These are phyloP conservation scores for Penicillium sumatraense DNA, from an alignment of 2,329 filamentous ascomycete species.

Conservation along the genomic window DNA sequence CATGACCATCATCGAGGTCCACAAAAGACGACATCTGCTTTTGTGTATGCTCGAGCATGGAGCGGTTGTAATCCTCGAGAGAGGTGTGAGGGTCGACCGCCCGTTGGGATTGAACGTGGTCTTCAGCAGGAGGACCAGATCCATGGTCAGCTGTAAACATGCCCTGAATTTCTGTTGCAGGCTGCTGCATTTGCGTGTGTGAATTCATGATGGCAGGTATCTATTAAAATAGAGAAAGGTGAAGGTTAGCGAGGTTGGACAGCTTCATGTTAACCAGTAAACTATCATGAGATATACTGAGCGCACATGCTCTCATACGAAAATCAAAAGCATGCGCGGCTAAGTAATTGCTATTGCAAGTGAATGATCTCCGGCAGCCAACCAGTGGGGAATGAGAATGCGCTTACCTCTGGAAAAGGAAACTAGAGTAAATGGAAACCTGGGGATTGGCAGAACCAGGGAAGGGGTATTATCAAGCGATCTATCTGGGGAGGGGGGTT, in stretches of 20 bases:
- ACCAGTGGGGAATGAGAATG: neutral
- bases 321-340: neutral
- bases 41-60: slow-evolving; percentile 45
- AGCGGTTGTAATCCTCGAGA: slow-evolving; percentile 44
- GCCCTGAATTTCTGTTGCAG: slow-evolving; percentile 16
- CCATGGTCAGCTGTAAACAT: slow-evolving; percentile 27
- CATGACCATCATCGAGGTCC: slow-evolving; percentile 27
- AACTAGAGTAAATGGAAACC: neutral
- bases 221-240: neutral
- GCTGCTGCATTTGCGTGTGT: slow-evolving; percentile 20
- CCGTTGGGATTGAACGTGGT: slow-evolving; percentile 21
- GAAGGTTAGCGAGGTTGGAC: slow-evolving; percentile 5
- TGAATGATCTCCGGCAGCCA: neutral
- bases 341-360: too few species aligned
- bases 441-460: slow-evolving; percentile 5
- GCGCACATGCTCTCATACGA: neutral
- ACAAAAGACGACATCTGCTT: slow-evolving; percentile 41
- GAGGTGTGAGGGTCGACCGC: slow-evolving; percentile 31
- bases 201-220: slow-evolving; percentile 24
- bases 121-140: slow-evolving; percentile 20
- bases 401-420: slow-evolving; percentile 16
- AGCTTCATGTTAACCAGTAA: neutral
- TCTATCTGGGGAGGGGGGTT: neutral
- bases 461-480: slow-evolving; percentile 6
- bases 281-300: neutral